Base-by-base conservation (phyloP, 2,329 filamentous ascomycete species). In the Epicoccum sorghinum region DNA sequence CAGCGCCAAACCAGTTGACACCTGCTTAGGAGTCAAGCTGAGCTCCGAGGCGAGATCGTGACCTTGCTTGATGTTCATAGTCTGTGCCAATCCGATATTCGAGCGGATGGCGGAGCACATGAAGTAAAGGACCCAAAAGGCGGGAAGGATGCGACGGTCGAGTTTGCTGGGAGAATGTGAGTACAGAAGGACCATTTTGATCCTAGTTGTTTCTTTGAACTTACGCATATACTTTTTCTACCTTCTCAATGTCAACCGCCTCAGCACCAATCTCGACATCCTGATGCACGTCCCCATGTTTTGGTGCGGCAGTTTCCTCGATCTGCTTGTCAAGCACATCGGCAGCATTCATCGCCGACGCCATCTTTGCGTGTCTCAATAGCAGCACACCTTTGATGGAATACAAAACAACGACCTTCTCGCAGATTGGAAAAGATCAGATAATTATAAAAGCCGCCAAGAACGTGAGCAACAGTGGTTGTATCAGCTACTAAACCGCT, bases 81-180 rank as follows among this genome's bases (percentile, higher is more conserved):
- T 96, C 77, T 96, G 91, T n/a, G 92, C 90, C 63, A 96, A 86
- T 58, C 91, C 91, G 61, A 96, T 90, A 75, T 96, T 96, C 67
- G 91, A 95, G 47, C 91, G 87, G 67, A 96, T 95, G 57, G 91
- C 92, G 0, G 91, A 95, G 80, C 91, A 95, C 60, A 96, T 83
- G 71, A 96, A 96, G 78, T 96, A 96, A 13, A 96, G 82, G 13
- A 88, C 75, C 92, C 92, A 96, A 75, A 96, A 93, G 27, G 92
- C 90, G 83, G 82, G 82, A 55, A 85, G 79, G 55, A 85, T 85
- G 14, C 83, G 77, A n/a, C 78, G 77, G 60, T 86, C 83, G 30
- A 86, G 77, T 72, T 85, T 85, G 47, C 81, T 83, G 43, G 7
- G 14, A n/a, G 22, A 29, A 24, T 25, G 38, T 29, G n/a, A 29